These are phyloP conservation scores for Didymella pomorum DNA, from an alignment of 2,329 filamentous ascomycete species.

Conservation along the genomic window DNA sequence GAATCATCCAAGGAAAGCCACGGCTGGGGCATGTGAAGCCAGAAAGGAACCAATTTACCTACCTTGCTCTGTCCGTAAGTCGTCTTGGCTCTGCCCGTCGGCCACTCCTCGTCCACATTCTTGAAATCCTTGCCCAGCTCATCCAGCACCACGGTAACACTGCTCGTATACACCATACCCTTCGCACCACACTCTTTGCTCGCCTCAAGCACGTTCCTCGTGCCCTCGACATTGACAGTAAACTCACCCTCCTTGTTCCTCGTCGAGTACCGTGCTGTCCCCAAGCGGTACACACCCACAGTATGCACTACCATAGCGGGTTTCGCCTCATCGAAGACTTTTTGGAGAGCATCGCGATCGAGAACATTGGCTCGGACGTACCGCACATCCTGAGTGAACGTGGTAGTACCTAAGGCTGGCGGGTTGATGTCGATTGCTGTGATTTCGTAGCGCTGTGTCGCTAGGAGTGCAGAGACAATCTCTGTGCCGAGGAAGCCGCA, in stretches of 20 bases:
- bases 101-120: slow-evolving; percentile 86
- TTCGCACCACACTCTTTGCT: slow-evolving; percentile 74
- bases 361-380: slow-evolving; percentile 55
- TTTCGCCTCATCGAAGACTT: slow-evolving; percentile 66
- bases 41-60: slow-evolving; percentile 15
- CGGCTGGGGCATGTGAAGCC: not conserved
- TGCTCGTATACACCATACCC: slow-evolving; percentile 90
- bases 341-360: slow-evolving; percentile 42
- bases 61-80: slow-evolving; percentile 94
- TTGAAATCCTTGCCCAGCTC: slow-evolving; percentile 75
- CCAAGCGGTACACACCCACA: slow-evolving; percentile 62
- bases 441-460: slow-evolving; percentile 49
- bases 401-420: slow-evolving; percentile 40
- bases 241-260: slow-evolving; percentile 64
- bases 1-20: not conserved
- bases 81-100: slow-evolving; percentile 73
- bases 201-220: slow-evolving; percentile 77
- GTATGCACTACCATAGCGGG: slow-evolving; percentile 92
- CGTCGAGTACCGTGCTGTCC: slow-evolving; percentile 51
- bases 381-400: slow-evolving; percentile 35
- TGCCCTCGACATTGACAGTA: slow-evolving; percentile 89
- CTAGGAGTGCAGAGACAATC: slow-evolving; percentile 51
- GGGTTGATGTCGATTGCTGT: slow-evolving; percentile 53
- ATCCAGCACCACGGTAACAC: slow-evolving; percentile 85
- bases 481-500: slow-evolving; percentile 57